Evolutionary conservation across 331 rosid genomes (phyloP).

Genomic region (Cucumis variabilis): DNA sequence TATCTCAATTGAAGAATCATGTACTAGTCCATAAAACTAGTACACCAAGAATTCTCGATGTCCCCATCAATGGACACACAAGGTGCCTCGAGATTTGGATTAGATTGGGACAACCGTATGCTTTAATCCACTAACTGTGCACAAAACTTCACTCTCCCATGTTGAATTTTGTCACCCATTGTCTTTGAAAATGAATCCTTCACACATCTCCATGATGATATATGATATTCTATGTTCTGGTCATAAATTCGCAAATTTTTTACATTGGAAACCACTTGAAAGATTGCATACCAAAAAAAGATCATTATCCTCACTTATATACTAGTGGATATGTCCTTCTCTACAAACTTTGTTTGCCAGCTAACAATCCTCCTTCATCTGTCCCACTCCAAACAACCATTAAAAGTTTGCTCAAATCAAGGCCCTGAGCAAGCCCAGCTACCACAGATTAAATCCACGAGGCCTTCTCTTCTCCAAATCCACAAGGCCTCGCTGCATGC

Average conservation of each 20-base stretch:
- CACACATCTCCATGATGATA: too few species aligned
- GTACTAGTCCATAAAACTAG: background rate
- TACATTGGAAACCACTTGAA: background rate
- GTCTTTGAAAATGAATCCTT: background rate
- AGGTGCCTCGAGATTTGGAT: background rate
- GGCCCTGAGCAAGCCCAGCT: background rate
- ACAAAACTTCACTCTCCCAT: background rate
- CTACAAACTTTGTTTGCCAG: background rate
- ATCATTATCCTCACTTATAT: background rate
- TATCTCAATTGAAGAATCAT: background rate
- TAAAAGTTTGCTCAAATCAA: background rate
- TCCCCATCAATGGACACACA: background rate
- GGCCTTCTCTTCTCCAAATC: slow-evolving; percentile 85
- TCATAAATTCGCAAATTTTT: too few species aligned
- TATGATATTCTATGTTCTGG: too few species aligned
- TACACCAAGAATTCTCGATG: background rate
- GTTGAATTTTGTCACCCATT: background rate
- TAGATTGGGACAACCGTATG: background rate
- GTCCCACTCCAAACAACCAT: background rate
- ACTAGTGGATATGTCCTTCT: background rate
- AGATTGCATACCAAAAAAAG: background rate
- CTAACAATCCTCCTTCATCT: background rate
- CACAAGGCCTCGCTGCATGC: slow-evolving; percentile 67
- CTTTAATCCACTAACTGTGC: background rate
- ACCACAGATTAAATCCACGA: background rate